Evolutionary conservation across 768 basidiomycete species (phyloP).

Genomic region (Amanita pseudoporphyria): DNA sequence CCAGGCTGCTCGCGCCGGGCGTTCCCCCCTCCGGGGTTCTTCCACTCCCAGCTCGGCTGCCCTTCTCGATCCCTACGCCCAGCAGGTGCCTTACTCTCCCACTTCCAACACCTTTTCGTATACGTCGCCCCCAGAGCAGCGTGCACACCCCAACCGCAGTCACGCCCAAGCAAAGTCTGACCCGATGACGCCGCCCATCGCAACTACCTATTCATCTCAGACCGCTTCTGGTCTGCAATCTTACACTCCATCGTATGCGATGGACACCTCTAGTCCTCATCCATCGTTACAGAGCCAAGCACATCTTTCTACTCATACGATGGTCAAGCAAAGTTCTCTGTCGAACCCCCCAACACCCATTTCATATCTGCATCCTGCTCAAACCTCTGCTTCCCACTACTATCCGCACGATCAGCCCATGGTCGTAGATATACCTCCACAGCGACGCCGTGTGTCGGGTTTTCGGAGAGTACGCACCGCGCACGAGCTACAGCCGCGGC

Average conservation of each 20-base stretch:
- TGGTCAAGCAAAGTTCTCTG: conserved; percentile 43
- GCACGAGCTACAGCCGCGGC: conserved; percentile 69
- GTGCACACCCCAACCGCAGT: conserved; percentile 31
- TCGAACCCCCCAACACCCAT: conserved; percentile 70
- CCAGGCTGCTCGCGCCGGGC: conserved; percentile 36
- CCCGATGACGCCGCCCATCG: conserved; percentile 34
- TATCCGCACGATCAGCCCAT: conserved; percentile 61
- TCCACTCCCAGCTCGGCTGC: conserved; percentile 35
- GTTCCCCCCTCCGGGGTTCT: conserved; percentile 55
- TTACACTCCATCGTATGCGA: conserved; percentile 42
- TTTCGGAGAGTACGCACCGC: conserved; percentile 71
- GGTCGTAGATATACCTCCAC: conserved; percentile 55
- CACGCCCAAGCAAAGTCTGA: conserved; percentile 52
- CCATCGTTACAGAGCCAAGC: conserved; percentile 40
- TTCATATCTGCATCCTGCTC: conserved; percentile 48
- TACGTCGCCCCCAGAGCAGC: conserved; percentile 32
- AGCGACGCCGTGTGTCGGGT: conserved; percentile 62
- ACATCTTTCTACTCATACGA: conserved; percentile 39
- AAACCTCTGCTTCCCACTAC: conserved; percentile 41
- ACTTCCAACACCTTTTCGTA: conserved; percentile 44
- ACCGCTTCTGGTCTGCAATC: conserved; percentile 23
- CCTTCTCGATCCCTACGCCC: conserved; percentile 66
- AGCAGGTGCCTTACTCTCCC: conserved; percentile 53
- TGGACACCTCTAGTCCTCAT: conserved; percentile 60
- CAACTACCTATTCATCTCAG: conserved; percentile 51